Percentiles rank a stretch among this genome's conserved stretches.
These are phyloP conservation scores for Salmacisia buchloeana DNA, from an alignment of 1,284 basidiomycete species.

Conservation along the genomic window DNA sequence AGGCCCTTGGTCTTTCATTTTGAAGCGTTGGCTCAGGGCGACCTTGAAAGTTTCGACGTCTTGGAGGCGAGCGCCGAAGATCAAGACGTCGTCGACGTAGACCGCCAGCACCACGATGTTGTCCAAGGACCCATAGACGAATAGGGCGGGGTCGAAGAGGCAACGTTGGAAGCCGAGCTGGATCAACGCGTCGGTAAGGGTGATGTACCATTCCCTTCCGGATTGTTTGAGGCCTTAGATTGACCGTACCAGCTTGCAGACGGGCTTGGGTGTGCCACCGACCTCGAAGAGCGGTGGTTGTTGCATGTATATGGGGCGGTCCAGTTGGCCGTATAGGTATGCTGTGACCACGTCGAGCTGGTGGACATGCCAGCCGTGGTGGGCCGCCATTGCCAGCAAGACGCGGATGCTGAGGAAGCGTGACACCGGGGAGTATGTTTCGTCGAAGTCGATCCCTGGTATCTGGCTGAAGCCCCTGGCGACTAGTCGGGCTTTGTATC, in stretches of 20 bases:
- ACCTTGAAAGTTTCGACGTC: background rate
- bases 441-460: slow-evolving; percentile 52
- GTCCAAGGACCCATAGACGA: background rate
- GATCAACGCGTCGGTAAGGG: slow-evolving; percentile 9
- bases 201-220: slow-evolving; percentile 14
- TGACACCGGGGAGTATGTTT: slow-evolving; percentile 53
- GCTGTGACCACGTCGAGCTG: slow-evolving; percentile 51
- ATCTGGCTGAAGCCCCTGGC: slow-evolving; percentile 55
- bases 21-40: background rate
- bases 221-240: slow-evolving; percentile 15
- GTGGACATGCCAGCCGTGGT: slow-evolving; percentile 48
- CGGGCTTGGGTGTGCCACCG: background rate
- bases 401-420: slow-evolving; percentile 49
- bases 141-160: slow-evolving; percentile 12
- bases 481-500: slow-evolving; percentile 25
- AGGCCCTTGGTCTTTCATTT: background rate
- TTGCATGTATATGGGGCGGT: slow-evolving; percentile 53
- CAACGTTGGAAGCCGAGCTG: slow-evolving; percentile 12
- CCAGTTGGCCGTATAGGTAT: slow-evolving; percentile 52
- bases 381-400: slow-evolving; percentile 52
- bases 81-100: slow-evolving; percentile 1
- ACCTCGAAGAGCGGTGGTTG: slow-evolving; percentile 40
- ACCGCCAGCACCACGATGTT: background rate
- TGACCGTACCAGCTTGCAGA: slow-evolving; percentile 11
- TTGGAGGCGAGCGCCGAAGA: background rate